phyloP scores from a whole-genome alignment of 306 rosid genomes.

The cucumber (Cucumis sativus) region DNA sequence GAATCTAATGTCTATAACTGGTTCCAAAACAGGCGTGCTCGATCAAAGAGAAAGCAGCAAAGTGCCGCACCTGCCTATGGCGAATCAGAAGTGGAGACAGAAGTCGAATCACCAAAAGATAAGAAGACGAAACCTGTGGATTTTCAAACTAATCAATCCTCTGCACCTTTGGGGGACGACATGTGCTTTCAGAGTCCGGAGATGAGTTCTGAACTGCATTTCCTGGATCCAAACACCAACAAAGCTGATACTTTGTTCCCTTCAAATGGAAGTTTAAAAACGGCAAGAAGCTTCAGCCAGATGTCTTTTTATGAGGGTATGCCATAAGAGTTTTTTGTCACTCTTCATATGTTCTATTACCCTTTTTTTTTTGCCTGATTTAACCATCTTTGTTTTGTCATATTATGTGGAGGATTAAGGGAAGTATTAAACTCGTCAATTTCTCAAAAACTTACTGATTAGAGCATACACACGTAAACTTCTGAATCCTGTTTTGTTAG shows the following conservation, averaged over 20 bases:
- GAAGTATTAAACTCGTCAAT: background rate
- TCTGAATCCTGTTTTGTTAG: no score
- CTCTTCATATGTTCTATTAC: background rate
- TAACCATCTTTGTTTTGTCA: background rate
- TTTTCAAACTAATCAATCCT: conserved; percentile 38
- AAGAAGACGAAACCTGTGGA: conserved; percentile 64
- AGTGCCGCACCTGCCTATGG: conserved; percentile 31
- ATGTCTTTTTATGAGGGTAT: conserved; percentile 58
- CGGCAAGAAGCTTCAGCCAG: conserved; percentile 31
- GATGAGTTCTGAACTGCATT: conserved; percentile 48
- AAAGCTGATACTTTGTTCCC: conserved; percentile 41
- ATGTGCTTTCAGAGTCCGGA: conserved; percentile 62
- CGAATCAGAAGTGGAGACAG: conserved; percentile 84
- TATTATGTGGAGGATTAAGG: background rate
- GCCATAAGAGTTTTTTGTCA: conserved; percentile 35
- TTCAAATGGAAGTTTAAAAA: conserved; percentile 37
- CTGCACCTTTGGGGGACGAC: conserved; percentile 34
- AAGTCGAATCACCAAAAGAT: conserved; percentile 78
- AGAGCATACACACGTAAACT: background rate
- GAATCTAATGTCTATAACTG: conserved; percentile 91
- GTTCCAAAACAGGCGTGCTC: conserved; percentile 96
- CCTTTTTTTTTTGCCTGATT: background rate
- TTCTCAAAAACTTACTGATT: background rate
- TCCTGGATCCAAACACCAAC: conserved; percentile 38
- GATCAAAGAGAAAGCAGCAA: conserved; percentile 82